Conservation (phyloP, 768 basidiomycete species). For the Suillus brevipes region DNA sequence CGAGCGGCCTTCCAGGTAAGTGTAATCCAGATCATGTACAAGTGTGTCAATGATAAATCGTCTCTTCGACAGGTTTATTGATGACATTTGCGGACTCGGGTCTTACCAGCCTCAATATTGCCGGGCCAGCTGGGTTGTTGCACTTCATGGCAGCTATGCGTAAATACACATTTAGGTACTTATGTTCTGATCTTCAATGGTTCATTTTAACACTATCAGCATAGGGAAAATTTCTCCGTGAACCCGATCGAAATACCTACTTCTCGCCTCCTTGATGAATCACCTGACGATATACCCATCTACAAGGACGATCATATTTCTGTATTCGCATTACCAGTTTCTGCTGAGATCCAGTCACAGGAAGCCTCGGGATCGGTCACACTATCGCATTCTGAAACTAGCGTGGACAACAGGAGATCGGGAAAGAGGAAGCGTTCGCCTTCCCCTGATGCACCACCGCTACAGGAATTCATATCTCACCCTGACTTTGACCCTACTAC, state of each 20-base stretch:
- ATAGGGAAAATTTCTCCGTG: slow-evolving; percentile 53
- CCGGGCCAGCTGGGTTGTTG: slow-evolving; percentile 72
- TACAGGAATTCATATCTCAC: slow-evolving; percentile 25
- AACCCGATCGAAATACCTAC: slow-evolving; percentile 45
- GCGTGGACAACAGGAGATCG: slow-evolving; percentile 7
- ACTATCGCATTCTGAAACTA: not conserved
- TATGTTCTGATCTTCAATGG: not conserved
- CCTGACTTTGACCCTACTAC: not conserved
- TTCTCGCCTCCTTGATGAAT: slow-evolving; percentile 17
- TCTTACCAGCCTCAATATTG: slow-evolving; percentile 54
- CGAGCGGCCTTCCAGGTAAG: slow-evolving; percentile 75
- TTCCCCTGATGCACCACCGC: slow-evolving; percentile 26
- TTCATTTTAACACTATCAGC: not conserved
- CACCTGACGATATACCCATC: slow-evolving; percentile 41
- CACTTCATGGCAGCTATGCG: slow-evolving; percentile 75
- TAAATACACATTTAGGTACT: slow-evolving; percentile 64
- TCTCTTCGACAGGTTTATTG: slow-evolving; percentile 52
- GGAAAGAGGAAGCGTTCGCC: slow-evolving; percentile 47
- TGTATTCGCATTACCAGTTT: slow-evolving; percentile 60
- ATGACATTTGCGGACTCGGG: slow-evolving; percentile 81
- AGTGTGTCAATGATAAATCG: not conserved
- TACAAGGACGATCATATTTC: slow-evolving; percentile 63
- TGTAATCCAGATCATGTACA: not conserved
- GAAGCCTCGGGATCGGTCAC: not conserved
- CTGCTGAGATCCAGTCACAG: slow-evolving; percentile 11